Conservation (phyloP, 2,329 filamentous ascomycete genomes). For the Monosporascus sp. region DNA sequence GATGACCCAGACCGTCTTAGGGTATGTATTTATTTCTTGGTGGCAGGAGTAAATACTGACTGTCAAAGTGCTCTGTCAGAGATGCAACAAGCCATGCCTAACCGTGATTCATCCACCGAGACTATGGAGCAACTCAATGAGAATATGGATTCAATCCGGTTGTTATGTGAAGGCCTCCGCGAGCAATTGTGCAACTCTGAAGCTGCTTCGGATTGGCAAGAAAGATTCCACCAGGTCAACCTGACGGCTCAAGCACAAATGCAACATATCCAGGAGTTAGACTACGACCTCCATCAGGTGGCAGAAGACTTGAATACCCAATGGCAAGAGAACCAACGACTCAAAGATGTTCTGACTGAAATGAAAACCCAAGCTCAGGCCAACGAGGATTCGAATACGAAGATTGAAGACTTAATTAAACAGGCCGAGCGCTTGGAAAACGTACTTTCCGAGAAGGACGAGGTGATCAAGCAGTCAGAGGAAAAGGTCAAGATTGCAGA, state of each 20-base stretch:
- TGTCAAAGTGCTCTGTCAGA: constrained; percentile 5
- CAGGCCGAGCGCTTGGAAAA: constrained; percentile 7
- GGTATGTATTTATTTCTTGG: constrained; percentile 10
- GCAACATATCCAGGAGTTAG: constrained; percentile 9
- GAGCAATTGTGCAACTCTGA: constrained; percentile 1
- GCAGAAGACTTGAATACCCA: constrained; percentile 2
- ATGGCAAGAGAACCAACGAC: constrained; percentile 1
- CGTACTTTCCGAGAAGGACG: constrained; percentile 12
- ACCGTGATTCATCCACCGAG: constrained; percentile 1
- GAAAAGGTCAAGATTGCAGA: constrained; percentile 6
- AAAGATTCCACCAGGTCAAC: constrained; percentile 9
- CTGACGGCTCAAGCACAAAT: constrained; percentile 2
- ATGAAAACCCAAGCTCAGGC: constrained; percentile 5
- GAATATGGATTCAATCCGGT: constrained; percentile 6
- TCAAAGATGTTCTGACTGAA: constrained; percentile 6
- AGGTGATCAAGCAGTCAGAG: constrained; percentile 4
- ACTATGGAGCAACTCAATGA: constrained; percentile 1
- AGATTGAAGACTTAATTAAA: constrained; percentile 6
- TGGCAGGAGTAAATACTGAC: background rate
- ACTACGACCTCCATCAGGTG: constrained; percentile 5
- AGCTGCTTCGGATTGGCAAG: constrained; percentile 15
- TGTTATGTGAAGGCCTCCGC: constrained; percentile 5
- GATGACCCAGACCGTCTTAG: constrained; percentile 9
- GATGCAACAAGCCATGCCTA: constrained; percentile 6
- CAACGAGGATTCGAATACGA: constrained; percentile 4